Percentiles rank a stretch among this genome's conserved stretches.
These are phyloP conservation scores for Cryptococcus sp. DNA, from an alignment of 1,284 basidiomycete genomes.

Conservation along the genomic window DNA sequence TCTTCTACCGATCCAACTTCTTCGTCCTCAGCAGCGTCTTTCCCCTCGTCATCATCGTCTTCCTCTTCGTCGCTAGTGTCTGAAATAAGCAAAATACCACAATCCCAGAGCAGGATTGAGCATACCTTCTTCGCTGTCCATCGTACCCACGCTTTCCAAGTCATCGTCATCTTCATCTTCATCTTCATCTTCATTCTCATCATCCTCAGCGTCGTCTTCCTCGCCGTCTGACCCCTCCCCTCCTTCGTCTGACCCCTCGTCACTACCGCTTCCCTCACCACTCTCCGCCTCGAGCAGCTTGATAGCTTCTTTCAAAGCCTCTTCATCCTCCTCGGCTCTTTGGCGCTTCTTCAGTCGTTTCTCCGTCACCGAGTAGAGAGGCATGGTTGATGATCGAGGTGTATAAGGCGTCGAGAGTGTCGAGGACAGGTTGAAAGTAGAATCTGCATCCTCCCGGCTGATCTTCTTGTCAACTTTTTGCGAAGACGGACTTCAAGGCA, in stretches of 20 bases:
- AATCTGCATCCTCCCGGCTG: no score
- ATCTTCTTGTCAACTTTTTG: no score
- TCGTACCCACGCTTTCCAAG: slow-evolving; percentile 10
- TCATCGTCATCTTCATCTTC: slow-evolving; percentile 22
- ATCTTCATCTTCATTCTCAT: slow-evolving; percentile 12
- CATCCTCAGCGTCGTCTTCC: slow-evolving; percentile 10
- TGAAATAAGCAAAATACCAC: not conserved
- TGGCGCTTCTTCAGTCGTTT: slow-evolving; percentile 61
- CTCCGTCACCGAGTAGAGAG: slow-evolving; percentile 74
- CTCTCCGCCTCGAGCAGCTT: slow-evolving; percentile 8
- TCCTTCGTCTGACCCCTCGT: slow-evolving; percentile 14
- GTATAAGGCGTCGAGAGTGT: no score
- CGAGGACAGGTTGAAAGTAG: no score
- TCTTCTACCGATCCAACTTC: slow-evolving; percentile 19
- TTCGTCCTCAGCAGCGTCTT: slow-evolving; percentile 5
- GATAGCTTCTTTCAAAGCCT: slow-evolving; percentile 5
- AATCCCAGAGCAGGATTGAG: not conserved
- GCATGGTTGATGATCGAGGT: slow-evolving; percentile 44
- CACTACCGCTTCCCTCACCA: slow-evolving; percentile 13
- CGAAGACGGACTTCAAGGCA: no score
- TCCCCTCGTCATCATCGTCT: slow-evolving; percentile 11
- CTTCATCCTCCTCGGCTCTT: slow-evolving; percentile 61
- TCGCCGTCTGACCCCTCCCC: slow-evolving; percentile 24
- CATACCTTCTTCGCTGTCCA: slow-evolving; percentile 36
- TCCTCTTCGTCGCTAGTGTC: slow-evolving; percentile 6